Evolutionary conservation across 2,329 filamentous ascomycete species (phyloP).

Genomic region (Rutstroemia sydowiana): DNA sequence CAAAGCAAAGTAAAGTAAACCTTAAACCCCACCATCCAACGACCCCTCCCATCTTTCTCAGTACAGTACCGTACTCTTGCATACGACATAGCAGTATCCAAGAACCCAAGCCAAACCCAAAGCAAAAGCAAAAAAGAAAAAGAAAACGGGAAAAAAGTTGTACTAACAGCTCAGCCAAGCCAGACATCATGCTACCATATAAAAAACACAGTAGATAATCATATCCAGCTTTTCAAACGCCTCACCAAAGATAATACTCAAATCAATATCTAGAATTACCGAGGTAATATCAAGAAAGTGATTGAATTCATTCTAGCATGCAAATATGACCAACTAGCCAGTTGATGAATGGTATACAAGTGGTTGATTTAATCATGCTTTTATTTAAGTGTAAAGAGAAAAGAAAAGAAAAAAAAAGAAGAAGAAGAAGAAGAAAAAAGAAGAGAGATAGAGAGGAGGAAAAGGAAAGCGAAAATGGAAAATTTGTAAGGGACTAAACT

Average conservation of each 20-base stretch:
- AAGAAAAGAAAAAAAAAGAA: slow-evolving; percentile 5
- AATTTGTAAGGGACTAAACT: slow-evolving; percentile 1
- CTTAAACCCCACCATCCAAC: no score
- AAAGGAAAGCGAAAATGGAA: neutral
- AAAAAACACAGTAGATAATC: neutral
- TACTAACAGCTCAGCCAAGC: slow-evolving; percentile 8
- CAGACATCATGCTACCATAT: neutral
- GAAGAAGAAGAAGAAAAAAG: neutral
- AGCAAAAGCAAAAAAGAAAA: neutral
- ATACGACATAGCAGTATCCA: neutral
- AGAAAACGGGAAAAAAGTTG: neutral
- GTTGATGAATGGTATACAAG: slow-evolving; percentile 21
- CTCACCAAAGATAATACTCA: neutral
- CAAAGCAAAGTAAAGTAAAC: no score
- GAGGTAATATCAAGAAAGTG: no score
- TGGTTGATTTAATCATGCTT: slow-evolving; percentile 27
- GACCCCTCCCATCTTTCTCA: no score
- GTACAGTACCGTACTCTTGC: no score
- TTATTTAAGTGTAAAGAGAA: slow-evolving; percentile 17
- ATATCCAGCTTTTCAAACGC: neutral
- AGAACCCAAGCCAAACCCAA: neutral
- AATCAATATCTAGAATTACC: no score
- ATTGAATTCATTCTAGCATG: slow-evolving; percentile 24
- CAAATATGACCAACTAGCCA: slow-evolving; percentile 27
- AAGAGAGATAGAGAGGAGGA: neutral